Evolutionary conservation across 495 filamentous ascomycete species (phyloP), one percentile per base, ranked within the genome.

Genomic region (Parathielavia appendiculata): DNA sequence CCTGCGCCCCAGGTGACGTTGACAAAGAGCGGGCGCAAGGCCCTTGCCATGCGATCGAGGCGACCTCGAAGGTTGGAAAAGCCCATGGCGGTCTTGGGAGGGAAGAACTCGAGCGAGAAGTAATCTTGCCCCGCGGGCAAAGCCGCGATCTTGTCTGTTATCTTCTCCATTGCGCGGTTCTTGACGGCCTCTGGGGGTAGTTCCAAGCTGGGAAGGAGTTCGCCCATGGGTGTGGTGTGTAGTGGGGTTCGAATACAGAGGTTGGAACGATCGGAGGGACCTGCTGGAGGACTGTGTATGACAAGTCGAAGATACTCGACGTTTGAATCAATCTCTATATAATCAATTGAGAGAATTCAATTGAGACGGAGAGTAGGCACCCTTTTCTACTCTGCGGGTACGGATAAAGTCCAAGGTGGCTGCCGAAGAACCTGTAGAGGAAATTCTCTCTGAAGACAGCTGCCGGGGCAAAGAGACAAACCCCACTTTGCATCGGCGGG

Each of bases 101-200:
- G 93, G 74, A 98, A 97, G 83, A 98, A 98, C 77, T 98, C 95
- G 63, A 97, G 86, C 35, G 95, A 97, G 75, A 96, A 92, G 78
- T 92, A 98, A 65, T 83, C 84, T 52, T 81, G 81, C 72, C 87
- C 83, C 39, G 86, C 81, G 69, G 90, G 88, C 75, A 98, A 75
- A 60, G 90, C 90, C 73, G 89, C 88, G 66, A 97, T 91, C 81
- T 97, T 97, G 78, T 95, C 88, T 54, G 91, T 96, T 69, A 98
- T 90, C 74, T 90, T 96, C 73, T 93, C 87, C 87, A 92, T 92
- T 35, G 59, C 56, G 63, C 60, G 58, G 41, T 62, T 58, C 39
- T 57, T 56, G 17, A 58, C 51, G 11, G 61, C 45, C 57, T 63
- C 63, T 19, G 52, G 40, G 26, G 61, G 57, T 40, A 67, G 46